A percentile compares a stretch with the other conserved stretches of the same genome.
These are phyloP conservation scores for Dendrobium nobile DNA, from an alignment of 106 monocot genomes.

Conservation along the genomic window DNA sequence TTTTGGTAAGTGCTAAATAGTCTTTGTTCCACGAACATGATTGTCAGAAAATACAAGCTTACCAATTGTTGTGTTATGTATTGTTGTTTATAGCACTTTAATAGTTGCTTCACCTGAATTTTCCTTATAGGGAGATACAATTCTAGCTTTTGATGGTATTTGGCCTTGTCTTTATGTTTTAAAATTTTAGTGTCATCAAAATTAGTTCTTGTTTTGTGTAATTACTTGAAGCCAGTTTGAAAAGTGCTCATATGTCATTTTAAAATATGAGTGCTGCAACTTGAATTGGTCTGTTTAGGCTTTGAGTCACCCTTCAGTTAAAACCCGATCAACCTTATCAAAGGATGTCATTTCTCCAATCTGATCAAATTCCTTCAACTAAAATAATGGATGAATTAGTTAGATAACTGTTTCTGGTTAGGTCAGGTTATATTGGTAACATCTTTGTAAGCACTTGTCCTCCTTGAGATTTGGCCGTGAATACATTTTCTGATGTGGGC, in stretches of 20 bases:
- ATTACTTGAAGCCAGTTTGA: too few relatives aligned
- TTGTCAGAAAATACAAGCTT: background rate
- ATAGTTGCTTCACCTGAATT: background rate
- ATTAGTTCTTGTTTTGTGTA: too few relatives aligned
- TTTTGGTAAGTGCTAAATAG: constrained; percentile 49
- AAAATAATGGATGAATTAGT: background rate
- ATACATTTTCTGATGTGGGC: background rate
- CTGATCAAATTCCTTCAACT: background rate
- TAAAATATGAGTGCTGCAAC: background rate
- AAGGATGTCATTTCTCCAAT: background rate
- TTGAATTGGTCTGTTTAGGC: background rate
- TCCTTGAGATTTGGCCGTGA: too few relatives aligned
- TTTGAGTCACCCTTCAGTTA: background rate
- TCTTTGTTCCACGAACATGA: background rate
- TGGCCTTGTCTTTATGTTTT: too few relatives aligned
- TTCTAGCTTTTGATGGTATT: too few relatives aligned
- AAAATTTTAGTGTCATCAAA: too few relatives aligned
- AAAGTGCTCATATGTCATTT: too few relatives aligned
- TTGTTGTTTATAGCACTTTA: background rate
- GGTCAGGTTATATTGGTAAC: background rate
- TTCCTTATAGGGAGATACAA: too few relatives aligned
- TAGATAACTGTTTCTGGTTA: background rate
- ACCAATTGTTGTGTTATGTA: background rate
- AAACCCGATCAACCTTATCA: background rate
- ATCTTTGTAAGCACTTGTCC: background rate